These are phyloP conservation scores for Nicotiana paniculata DNA, from an alignment of 257 asterid genomes.

Conservation along the genomic window DNA sequence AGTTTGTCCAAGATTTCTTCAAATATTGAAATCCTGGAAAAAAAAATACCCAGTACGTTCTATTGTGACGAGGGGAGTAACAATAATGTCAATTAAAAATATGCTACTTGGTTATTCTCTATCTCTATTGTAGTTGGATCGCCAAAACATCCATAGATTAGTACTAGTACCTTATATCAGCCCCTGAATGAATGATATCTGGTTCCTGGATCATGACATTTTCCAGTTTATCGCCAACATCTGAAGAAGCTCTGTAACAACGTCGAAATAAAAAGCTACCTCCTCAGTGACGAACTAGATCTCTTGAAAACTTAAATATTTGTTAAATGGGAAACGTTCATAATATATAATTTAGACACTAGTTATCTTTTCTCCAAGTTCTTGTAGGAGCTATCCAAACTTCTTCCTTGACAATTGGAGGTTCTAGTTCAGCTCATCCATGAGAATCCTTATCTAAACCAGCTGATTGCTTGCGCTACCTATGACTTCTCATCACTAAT, in stretches of 20 bases:
- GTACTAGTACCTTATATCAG: not conserved
- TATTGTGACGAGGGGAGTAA: slow-evolving; percentile 25
- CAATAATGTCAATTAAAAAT: slow-evolving; percentile 21
- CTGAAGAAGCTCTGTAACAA: not conserved
- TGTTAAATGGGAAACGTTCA: not conserved
- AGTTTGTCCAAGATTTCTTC: slow-evolving; percentile 43
- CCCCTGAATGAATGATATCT: not conserved
- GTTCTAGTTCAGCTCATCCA: slow-evolving; percentile 11
- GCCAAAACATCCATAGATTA: slow-evolving; percentile 7
- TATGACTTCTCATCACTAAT: slow-evolving; percentile 3
- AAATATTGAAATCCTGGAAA: slow-evolving; percentile 49
- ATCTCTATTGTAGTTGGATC: slow-evolving; percentile 10
- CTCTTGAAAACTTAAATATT: not conserved
- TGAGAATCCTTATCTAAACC: not conserved
- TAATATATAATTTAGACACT: not conserved
- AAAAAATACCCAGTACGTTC: slow-evolving; percentile 25
- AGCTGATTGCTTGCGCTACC: slow-evolving; percentile 9
- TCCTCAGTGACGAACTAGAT: not conserved
- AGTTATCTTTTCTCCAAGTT: not conserved
- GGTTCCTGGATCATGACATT: not conserved
- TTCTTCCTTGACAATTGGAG: not conserved
- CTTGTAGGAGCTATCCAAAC: not conserved
- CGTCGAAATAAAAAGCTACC: not conserved
- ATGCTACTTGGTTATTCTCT: not conserved
- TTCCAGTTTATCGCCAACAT: not conserved